phyloP scores from a whole-genome alignment of 495 filamentous ascomycete species.

The Parathielavia appendiculata region DNA sequence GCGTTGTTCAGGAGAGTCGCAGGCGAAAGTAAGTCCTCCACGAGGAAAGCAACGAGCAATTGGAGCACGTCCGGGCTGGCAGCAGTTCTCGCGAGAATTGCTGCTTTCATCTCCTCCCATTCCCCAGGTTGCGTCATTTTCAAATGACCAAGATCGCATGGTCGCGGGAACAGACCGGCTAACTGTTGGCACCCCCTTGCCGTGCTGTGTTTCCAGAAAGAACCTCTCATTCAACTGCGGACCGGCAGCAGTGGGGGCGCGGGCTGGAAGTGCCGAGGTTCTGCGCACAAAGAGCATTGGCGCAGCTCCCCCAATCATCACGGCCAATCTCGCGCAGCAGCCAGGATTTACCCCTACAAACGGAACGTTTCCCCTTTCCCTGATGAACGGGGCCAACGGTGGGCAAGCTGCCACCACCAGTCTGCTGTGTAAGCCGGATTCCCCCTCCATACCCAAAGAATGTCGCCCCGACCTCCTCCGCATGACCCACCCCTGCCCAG shows the following conservation, averaged over 20 bases:
- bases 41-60: constrained; percentile 7
- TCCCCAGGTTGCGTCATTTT: constrained; percentile 21
- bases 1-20: constrained; percentile 84
- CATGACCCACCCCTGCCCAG: constrained; percentile 4
- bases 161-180: constrained; percentile 13
- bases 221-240: constrained; percentile 25
- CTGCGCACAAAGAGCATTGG: constrained; percentile 27
- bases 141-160: constrained; percentile 12
- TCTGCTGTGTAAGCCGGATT: constrained; percentile 9
- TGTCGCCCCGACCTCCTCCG: neutral
- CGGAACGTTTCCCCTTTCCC: constrained; percentile 11
- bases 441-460: neutral
- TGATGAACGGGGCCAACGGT: constrained; percentile 11
- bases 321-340: constrained; percentile 15
- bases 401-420: neutral
- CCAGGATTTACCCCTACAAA: neutral
- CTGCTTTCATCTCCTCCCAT: neutral
- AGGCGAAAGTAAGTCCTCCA: constrained; percentile 69
- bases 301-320: constrained; percentile 9
- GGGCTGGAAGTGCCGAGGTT: constrained; percentile 33
- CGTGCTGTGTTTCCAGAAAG: constrained; percentile 33
- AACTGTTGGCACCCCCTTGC: constrained; percentile 20
- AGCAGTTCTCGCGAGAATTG: neutral
- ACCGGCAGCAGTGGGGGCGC: constrained; percentile 17
- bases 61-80: constrained; percentile 3